Evolutionary conservation across 345 rosid species (phyloP).

Genomic region (Combretum micranthum): DNA sequence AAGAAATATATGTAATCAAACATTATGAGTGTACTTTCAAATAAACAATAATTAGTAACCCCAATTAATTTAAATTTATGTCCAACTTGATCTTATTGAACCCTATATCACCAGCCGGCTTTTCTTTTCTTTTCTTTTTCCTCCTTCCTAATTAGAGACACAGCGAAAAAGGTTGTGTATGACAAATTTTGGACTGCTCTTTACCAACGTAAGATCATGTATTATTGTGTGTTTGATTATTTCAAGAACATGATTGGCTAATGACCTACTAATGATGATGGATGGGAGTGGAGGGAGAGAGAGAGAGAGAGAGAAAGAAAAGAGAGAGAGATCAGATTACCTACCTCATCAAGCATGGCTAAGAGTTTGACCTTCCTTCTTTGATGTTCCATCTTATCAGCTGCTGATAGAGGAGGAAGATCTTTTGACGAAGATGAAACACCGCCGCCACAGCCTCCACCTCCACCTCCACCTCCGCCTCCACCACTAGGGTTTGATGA

Average conservation of each 20-base stretch:
- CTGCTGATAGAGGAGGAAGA: slow-evolving; percentile 54
- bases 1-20: too few species aligned
- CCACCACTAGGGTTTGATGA: slow-evolving; percentile 56
- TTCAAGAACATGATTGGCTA: slow-evolving; percentile 9
- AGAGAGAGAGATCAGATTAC: slow-evolving; percentile 35
- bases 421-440: slow-evolving; percentile 49
- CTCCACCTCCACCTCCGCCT: slow-evolving; percentile 16
- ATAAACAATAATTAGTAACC: too few species aligned
- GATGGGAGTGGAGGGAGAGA: slow-evolving; percentile 9
- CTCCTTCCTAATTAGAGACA: too few species aligned
- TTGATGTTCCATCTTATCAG: slow-evolving; percentile 93
- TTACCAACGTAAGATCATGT: not conserved
- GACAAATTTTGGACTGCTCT: slow-evolving; percentile 1
- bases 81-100: slow-evolving; percentile 36
- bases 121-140: slow-evolving; percentile 2
- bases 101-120: slow-evolving; percentile 56
- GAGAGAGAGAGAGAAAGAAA: too few species aligned
- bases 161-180: slow-evolving; percentile 5
- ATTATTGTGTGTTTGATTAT: slow-evolving; percentile 18
- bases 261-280: slow-evolving; percentile 1
- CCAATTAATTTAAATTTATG: slow-evolving; percentile 17
- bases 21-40: too few species aligned
- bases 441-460: too few species aligned
- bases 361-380: slow-evolving; percentile 90
- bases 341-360: slow-evolving; percentile 99